These are phyloP conservation scores for Bjerkandera adusta DNA, from an alignment of 1,284 basidiomycete genomes.

Conservation along the genomic window DNA sequence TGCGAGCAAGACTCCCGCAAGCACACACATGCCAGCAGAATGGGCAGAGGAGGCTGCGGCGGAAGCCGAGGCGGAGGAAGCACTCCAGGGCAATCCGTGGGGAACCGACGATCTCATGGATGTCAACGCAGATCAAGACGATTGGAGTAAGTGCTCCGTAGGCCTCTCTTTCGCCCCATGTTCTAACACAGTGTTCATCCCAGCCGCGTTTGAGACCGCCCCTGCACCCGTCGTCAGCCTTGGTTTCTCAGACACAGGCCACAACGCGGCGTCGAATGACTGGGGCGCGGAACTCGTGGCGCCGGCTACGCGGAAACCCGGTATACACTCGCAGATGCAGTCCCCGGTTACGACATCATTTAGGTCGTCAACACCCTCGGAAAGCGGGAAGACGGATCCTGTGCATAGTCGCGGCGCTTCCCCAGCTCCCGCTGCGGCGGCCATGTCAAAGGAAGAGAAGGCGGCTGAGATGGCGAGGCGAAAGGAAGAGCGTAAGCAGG, in stretches of 20 bases:
- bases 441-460: slow-evolving; percentile 83
- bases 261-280: neutral
- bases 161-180: neutral
- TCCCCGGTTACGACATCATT: slow-evolving; percentile 15
- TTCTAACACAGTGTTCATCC: slow-evolving; percentile 2
- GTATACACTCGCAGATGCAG: slow-evolving; percentile 11
- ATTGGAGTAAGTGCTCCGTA: slow-evolving; percentile 71
- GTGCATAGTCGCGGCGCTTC: slow-evolving; percentile 16
- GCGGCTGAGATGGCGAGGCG: slow-evolving; percentile 85
- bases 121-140: slow-evolving; percentile 86
- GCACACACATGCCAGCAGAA: slow-evolving; percentile 43
- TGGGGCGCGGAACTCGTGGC: slow-evolving; percentile 11
- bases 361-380: slow-evolving; percentile 25
- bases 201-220: slow-evolving; percentile 84
- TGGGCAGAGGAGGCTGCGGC: slow-evolving; percentile 56
- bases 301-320: neutral
- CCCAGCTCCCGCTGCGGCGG: slow-evolving; percentile 18
- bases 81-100: slow-evolving; percentile 57
- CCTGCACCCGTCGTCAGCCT: slow-evolving; percentile 32
- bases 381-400: slow-evolving; percentile 20
- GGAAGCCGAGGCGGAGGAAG: slow-evolving; percentile 45
- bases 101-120: slow-evolving; percentile 83
- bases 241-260: neutral
- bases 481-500: slow-evolving; percentile 86
- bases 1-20: slow-evolving; percentile 43